Percentiles rank a stretch among this genome's conserved stretches.
phyloP scores from a whole-genome alignment of 2,329 filamentous ascomycete species.

The Cladophialophora chaetospira region DNA sequence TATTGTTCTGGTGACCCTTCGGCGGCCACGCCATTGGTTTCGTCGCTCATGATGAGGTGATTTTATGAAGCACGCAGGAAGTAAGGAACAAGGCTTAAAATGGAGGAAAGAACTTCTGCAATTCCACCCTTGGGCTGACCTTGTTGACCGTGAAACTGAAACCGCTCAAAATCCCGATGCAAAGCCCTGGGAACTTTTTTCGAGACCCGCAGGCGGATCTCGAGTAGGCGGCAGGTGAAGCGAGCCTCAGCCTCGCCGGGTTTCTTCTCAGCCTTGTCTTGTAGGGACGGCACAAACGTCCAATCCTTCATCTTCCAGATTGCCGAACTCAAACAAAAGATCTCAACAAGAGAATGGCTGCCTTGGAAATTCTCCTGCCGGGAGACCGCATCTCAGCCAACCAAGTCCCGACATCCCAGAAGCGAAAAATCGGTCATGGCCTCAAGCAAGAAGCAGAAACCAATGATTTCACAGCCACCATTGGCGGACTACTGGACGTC shows the following conservation, averaged over 20 bases:
- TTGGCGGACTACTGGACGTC: slow-evolving; percentile 41
- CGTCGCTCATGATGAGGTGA: slow-evolving; percentile 49
- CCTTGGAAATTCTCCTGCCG: slow-evolving; percentile 70
- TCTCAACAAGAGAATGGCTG: background rate
- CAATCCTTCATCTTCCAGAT: background rate
- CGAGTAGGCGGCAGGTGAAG: slow-evolving; percentile 16
- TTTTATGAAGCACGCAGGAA: background rate
- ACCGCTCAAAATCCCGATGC: too few relatives aligned
- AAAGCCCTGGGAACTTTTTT: slow-evolving; percentile 30
- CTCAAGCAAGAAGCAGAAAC: slow-evolving; percentile 62
- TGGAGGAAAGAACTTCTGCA: background rate
- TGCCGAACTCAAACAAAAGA: background rate
- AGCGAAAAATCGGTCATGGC: slow-evolving; percentile 68
- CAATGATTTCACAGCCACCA: slow-evolving; percentile 39
- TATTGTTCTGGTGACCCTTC: slow-evolving; percentile 53
- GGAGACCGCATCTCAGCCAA: slow-evolving; percentile 72
- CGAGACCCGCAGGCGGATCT: slow-evolving; percentile 16
- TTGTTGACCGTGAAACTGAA: background rate
- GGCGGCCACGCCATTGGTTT: slow-evolving; percentile 52
- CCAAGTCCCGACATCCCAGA: slow-evolving; percentile 67
- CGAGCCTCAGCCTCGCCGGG: slow-evolving; percentile 8
- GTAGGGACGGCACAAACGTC: background rate
- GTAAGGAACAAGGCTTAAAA: background rate
- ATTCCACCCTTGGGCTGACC: background rate
- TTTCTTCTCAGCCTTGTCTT: background rate